Percentiles rank a stretch among this genome's conserved stretches.
Evolutionary conservation across 352 stramenopile species (phyloP).

Genomic region (Phytopythium chamaehyphon): DNA sequence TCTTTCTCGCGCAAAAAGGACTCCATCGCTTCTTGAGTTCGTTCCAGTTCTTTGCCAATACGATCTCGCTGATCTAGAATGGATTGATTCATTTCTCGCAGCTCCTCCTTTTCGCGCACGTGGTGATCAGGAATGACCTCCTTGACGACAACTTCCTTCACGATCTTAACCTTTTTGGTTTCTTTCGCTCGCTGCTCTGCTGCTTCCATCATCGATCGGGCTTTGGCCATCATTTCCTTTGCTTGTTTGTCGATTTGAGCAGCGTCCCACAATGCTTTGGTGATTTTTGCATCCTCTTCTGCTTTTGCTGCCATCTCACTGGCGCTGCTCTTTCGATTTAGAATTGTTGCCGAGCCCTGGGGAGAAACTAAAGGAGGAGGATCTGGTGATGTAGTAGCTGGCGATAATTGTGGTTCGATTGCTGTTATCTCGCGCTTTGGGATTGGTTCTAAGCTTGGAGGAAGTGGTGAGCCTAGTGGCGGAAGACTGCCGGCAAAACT

Average conservation of each 20-base stretch:
- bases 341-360: background rate
- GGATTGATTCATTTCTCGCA: slow-evolving; percentile 57
- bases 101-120: slow-evolving; percentile 53
- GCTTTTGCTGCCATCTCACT: background rate
- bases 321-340: background rate
- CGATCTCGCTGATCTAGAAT: slow-evolving; percentile 67
- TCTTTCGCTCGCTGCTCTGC: slow-evolving; percentile 32
- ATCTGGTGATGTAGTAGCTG: background rate
- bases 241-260: slow-evolving; percentile 56
- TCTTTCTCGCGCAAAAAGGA: slow-evolving; percentile 54
- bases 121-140: slow-evolving; percentile 75
- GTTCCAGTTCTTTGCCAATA: slow-evolving; percentile 72
- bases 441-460: background rate
- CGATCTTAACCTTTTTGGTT: slow-evolving; percentile 36
- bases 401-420: background rate
- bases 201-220: slow-evolving; percentile 62
- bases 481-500: slow-evolving; percentile 1
- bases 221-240: slow-evolving; percentile 73
- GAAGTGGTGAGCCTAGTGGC: background rate
- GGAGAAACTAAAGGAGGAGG: background rate
- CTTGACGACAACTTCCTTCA: slow-evolving; percentile 69
- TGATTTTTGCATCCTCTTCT: slow-evolving; percentile 34
- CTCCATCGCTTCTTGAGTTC: slow-evolving; percentile 71
- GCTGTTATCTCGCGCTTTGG: background rate
- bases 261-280: slow-evolving; percentile 41